Evolutionary conservation across 768 basidiomycete genomes (phyloP), one percentile per base, ranked within the genome.

Genomic region (Strobilomyces confusus): DNA sequence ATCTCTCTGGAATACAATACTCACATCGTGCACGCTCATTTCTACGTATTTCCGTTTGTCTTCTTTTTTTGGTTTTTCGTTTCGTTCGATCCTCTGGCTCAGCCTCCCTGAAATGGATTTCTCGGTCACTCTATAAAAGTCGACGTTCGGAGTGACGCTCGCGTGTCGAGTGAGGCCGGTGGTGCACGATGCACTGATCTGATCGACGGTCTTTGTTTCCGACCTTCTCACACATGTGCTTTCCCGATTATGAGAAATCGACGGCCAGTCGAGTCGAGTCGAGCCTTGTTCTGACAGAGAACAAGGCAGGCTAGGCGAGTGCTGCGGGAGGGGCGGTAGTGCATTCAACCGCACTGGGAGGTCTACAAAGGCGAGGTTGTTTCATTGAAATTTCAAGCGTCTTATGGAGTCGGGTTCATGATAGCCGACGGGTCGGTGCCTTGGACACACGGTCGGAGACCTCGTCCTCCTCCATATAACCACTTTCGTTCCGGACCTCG

Each of bases 21-120:
- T 50, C 52, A 61, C 48, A 50, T 29, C 62, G 59, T 61, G 52
- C 63, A 65, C 68, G 42, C 50, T 71, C 69, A 54, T 64, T 69
- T 49, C 50, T 71, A 63, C 38, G 46, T 48, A 25, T 37, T 23
- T 26, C 22, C 20, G 34, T 12, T 36, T 12, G 4, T 33, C 15
- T 36, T 52, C 26, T 8, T 34, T 49, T 54, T 56, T 47, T 26
- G 22, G 9, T 30, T 44, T 42, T 58, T 17, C 34, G 42, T 50
- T 46, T 22, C 14, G 34, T 36, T 9, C n/a, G n/a, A n/a, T n/a
- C n/a, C n/a, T 29, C n/a, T 38, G 13, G 19, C 2, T 23, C 32
- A 25, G 17, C n/a, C n/a, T 40, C 51, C 49, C 30, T 44, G 23
- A 60, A 63, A 61, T 60, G 56, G 57, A 61, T 61, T 19, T n/a